Evolutionary conservation across 2,329 filamentous ascomycete species (phyloP).

Genomic region (Fusarium succisae): DNA sequence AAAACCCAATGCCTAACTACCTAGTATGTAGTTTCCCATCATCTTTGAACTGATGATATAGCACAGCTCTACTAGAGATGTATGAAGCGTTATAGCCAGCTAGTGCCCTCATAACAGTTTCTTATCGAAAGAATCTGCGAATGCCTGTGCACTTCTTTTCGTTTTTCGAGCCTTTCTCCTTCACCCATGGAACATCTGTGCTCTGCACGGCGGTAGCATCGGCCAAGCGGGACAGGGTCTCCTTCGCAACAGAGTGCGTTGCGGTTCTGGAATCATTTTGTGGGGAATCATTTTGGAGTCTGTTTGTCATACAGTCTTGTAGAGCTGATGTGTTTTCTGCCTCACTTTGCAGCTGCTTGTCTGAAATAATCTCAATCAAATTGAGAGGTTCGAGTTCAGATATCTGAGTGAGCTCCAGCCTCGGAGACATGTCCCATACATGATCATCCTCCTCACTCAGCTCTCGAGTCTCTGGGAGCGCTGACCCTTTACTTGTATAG

Average conservation of each 20-base stretch:
- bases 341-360: not conserved
- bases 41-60: not conserved
- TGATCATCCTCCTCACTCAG: not conserved
- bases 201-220: slow-evolving; percentile 20
- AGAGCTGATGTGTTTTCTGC: not conserved
- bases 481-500: slow-evolving; percentile 11
- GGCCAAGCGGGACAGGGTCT: slow-evolving; percentile 7
- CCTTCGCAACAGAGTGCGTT: slow-evolving; percentile 8
- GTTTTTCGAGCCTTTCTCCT: slow-evolving; percentile 30
- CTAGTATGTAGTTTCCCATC: not conserved
- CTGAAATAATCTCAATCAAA: slow-evolving; percentile 1
- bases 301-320: slow-evolving; percentile 13
- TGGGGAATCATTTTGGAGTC: slow-evolving; percentile 5
- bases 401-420: slow-evolving; percentile 6
- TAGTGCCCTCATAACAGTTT: not conserved
- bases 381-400: slow-evolving; percentile 6
- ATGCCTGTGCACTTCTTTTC: slow-evolving; percentile 49
- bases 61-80: not conserved
- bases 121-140: slow-evolving; percentile 57
- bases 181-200: slow-evolving; percentile 50
- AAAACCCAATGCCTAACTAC: not conserved
- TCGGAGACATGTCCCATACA: not conserved
- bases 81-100: not conserved
- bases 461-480: slow-evolving; percentile 11
- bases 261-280: slow-evolving; percentile 4